Evolutionary conservation across 495 filamentous ascomycete genomes (phyloP), one percentile per base, ranked within the genome.

Genomic region (Collariella sp.): DNA sequence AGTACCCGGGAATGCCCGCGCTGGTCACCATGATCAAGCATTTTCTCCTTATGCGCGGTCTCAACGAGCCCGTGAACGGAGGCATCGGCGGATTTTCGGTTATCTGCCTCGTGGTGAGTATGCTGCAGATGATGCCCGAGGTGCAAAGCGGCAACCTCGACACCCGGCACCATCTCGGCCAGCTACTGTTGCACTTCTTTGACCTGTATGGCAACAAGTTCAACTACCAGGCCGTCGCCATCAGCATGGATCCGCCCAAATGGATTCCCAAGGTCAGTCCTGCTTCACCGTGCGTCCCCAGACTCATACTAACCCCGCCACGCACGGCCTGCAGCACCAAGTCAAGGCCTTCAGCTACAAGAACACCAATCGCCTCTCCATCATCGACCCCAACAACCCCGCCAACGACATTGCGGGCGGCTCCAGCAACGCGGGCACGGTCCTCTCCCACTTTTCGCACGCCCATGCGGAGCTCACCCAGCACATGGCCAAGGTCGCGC

Each of bases 31-130:
- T 98, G 22, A 81, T 98, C 69, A 98, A 98, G 69, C 94, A 97
- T 50, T 90, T 94, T 52, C 72, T 98, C 18, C 72, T 85, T 16
- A 91, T 98, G 80, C 80, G 90, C 39, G 87, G 83, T 2, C 74
- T 96, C 34, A 95, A 96, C 57, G 93, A 98, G 65, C 89, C 94
- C 2, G 82, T 84, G 18, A 84, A 79, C 40, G 94, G 94, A 52
- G 94, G 94, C 0, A 76, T 98, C n/a, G 94, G 93, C 33, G 91
- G 91, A 1, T 96, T 97, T 62, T 86, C 89, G 1, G 85, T 95
- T 48, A 95, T 86, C 38, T 98, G 94, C 71, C 77, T 98, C 39
- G 87, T 96, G n/a, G 83, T 88, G 46, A 89, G 83, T 67, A 72
- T 96, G 58, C 69, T 97, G 15, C 85, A 96, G 60, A 79, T 84